Base-by-base conservation (phyloP, 805 yeast genomes). In the Pichia paraexigua region DNA sequence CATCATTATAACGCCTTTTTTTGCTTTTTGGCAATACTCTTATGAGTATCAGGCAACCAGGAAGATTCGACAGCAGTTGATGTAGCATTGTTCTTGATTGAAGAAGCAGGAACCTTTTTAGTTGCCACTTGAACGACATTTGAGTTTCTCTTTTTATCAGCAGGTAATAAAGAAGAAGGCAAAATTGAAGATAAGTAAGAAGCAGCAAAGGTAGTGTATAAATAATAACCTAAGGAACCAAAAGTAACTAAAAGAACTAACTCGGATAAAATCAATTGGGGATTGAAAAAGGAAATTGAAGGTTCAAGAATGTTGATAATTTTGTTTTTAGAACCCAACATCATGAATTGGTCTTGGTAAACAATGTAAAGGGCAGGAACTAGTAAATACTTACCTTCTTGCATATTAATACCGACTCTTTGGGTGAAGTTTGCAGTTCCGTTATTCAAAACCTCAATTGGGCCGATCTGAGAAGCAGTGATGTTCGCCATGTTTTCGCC, bases 251-350 rank as follows among this genome's bases (percentile, higher is more conserved):
- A 58, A 52, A 87, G 68, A 25, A 86, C 58, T 17, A 79, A 48
- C 63, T 82, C 85, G 57, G 85, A 76, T 37, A 85, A 65, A 53
- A 88, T 63, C 61, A 89, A 77, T 67, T 83, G 81, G 15, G 91
- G 94, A 63, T 86, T 79, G 69, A 84, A 82, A 49, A 83, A 56
- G 0, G 95, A 83, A 59, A 90, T 71, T 51, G 83, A 76, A 39
- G 76, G 77, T 60, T 89, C 96, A 12, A 67, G 67, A 51, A 90
- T 77, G 22, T 71, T 65, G 44, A 86, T 70, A 53, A 82, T 68
- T 60, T 80, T 82, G 47, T 80, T 77, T 60, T 77, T 73, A 27
- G 85, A 75, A 48, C 80, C 80, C 41, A 85, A 71, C 56, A 72
- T 70, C 68, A 79, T 75, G 58, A 82, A 63, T 47, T 76, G 67